These are phyloP conservation scores for Xylaria palmicola DNA, from an alignment of 495 filamentous ascomycete species.

Conservation along the genomic window DNA sequence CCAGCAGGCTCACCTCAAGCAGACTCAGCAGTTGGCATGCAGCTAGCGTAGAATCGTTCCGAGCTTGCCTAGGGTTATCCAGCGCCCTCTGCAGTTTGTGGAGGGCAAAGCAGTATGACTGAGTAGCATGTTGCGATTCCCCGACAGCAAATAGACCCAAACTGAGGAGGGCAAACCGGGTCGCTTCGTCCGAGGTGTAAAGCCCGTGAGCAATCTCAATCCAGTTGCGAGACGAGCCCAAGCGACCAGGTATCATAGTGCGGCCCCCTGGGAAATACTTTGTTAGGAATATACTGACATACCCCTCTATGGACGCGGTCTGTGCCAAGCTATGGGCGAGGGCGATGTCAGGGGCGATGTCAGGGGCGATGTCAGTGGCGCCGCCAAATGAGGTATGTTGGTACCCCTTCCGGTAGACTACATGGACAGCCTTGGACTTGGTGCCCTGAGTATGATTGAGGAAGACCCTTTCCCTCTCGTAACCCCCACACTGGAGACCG, in stretches of 20 bases:
- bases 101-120: slow-evolving; percentile 5
- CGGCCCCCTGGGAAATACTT: slow-evolving; percentile 8
- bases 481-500: slow-evolving; percentile 15
- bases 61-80: background rate
- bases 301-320: slow-evolving; percentile 12
- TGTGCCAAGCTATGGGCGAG: slow-evolving; percentile 5
- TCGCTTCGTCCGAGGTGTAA: slow-evolving; percentile 3
- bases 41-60: slow-evolving; percentile 7
- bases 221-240: slow-evolving; percentile 6
- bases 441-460: slow-evolving; percentile 13
- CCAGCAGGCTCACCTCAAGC: slow-evolving; percentile 3
- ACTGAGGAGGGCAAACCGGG: slow-evolving; percentile 1
- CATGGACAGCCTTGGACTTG: background rate
- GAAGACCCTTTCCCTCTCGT: slow-evolving; percentile 14
- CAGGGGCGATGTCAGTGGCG: background rate
- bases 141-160: slow-evolving; percentile 12
- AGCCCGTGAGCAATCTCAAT: slow-evolving; percentile 9
- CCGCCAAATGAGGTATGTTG: background rate
- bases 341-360: background rate
- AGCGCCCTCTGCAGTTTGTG: background rate
- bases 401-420: slow-evolving; percentile 10
- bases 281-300: slow-evolving; percentile 7
- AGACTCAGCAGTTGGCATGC: slow-evolving; percentile 15
- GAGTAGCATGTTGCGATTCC: background rate
- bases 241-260: background rate